Evolutionary conservation across 1,284 basidiomycete species (phyloP), one percentile per base, ranked within the genome.

Genomic region (Microbotryomycetes sp.): DNA sequence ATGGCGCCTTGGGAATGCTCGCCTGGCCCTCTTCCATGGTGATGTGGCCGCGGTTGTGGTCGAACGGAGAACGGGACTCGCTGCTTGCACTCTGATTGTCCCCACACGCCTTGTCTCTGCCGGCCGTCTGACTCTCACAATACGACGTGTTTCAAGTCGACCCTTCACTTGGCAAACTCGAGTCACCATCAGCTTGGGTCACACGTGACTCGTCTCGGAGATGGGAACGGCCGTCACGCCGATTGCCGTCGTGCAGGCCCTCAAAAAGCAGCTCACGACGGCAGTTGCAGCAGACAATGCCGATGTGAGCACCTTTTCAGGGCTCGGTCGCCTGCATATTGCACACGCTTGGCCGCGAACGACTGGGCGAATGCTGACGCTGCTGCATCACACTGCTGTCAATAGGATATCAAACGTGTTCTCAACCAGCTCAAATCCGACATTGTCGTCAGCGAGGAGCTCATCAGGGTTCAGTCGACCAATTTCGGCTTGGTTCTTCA

Each of bases 391-490:
- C 13, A 23, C 24, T 7, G 27, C 13, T 45, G n/a, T 26, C 5
- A 18, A 9, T 61, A 96, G 87, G 89, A 91, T 56, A 83, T 85
- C 29, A 73, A 87, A 16, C 76, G 78, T 31, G 80, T 93, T 53
- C 77, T 97, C 61, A 81, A 80, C 67, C 80, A 81, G 62, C 79
- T 97, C 62, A 92, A 91, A 79, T 81, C 81, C 61, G 83, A 88
- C 49, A 85, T 86, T 57, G 80, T 83, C 71, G 88, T 93, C 49
- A 91, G 86, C 64, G 93, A 97, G 79, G 81, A 87, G 41, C 77
- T 94, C 16, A 81, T 97, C 56, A 83, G 92, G 79, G 92, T 93
- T 74, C 73, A 88, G 82, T 52, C 62, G 73, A 71, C 72, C 70
- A 66, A 66, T 57, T 59, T 50, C 63, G 35, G 45, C 45, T 46